Evolutionary conservation across 2,329 filamentous ascomycete genomes (phyloP), one percentile per base, ranked within the genome.

Genomic region (Talaromyces sp.): DNA sequence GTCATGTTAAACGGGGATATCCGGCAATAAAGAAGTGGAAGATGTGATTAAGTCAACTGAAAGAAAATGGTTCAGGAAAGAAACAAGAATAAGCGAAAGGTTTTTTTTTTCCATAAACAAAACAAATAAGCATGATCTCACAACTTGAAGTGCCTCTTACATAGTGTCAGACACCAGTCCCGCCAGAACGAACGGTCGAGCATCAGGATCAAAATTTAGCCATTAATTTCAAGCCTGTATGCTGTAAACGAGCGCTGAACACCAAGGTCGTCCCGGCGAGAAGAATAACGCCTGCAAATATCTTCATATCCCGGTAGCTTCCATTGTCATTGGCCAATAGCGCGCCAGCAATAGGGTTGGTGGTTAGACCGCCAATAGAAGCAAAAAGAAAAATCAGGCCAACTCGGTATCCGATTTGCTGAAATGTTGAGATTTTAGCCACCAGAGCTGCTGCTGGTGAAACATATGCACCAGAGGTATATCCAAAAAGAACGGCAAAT

Each of bases 351-450:
- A 67, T 67, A 1, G 66, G 63, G 13, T 45, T 31, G 11, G 50
- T 58, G 6, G 63, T 64, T 3, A 67, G 48, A 3, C 39, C 63
- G 1, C 31, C 14, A 7, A 65, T 52, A 19, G 63, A 63, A 3
- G 27, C 43, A 5, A 43, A 43, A 14, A 66, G 47, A 43, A 65
- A 61, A 3, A 64, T 24, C 4, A 66, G 14, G 27, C 66, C 66
- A 8, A 60, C 14, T 22, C 63, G 47, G 19, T 67, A 67, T 27
- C 66, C 66, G 14, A 67, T 61, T 37, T 65, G 45, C 0, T 43
- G 1, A n/a, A 61, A 35, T 3, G 66, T 60, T 9, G 60, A 67
- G 3, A 67, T 27, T 4, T 35, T 41, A 4, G 62, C 39, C 2
- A 47, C 24, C 8, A 67, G 54, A 6, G 27, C 60, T 3, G 19